Percentiles rank a stretch among this genome's conserved stretches.
Evolutionary conservation across 352 stramenopile genomes (phyloP).

Genomic region (Globisporangium orthogonon): DNA sequence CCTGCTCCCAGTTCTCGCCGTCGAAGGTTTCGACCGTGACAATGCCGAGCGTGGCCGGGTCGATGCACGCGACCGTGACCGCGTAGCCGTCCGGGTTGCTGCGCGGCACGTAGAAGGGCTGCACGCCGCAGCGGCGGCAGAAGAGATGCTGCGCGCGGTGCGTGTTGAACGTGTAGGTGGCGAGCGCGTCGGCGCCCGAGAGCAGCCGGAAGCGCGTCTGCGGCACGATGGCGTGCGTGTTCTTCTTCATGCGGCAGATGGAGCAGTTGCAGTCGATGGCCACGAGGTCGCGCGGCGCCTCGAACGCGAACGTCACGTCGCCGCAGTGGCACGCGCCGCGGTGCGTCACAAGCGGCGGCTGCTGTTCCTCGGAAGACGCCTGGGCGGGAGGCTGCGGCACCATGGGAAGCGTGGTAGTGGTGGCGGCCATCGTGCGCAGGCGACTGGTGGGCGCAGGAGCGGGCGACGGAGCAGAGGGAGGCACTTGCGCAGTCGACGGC

Average conservation of each 20-base stretch:
- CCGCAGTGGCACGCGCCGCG: slow-evolving; percentile 64
- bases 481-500: too few species aligned
- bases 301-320: slow-evolving; percentile 62
- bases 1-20: slow-evolving; percentile 63
- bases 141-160: slow-evolving; percentile 73
- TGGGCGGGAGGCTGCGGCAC: neutral
- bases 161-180: slow-evolving; percentile 82
- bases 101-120: slow-evolving; percentile 76
- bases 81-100: slow-evolving; percentile 77
- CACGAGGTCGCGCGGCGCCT: slow-evolving; percentile 45
- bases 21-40: slow-evolving; percentile 66
- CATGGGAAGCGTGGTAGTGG: neutral
- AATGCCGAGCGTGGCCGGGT: slow-evolving; percentile 35
- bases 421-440: neutral
- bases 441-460: too few species aligned
- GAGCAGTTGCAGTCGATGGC: slow-evolving; percentile 81
- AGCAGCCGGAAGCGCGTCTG: slow-evolving; percentile 46
- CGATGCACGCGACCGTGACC: slow-evolving; percentile 69
- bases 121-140: slow-evolving; percentile 72
- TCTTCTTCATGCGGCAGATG: slow-evolving; percentile 78
- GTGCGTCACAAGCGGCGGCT: slow-evolving; percentile 24
- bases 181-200: slow-evolving; percentile 35
- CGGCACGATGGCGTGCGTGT: slow-evolving; percentile 66
- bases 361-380: too few species aligned
- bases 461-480: too few species aligned